Evolutionary conservation across 345 rosid genomes (phyloP).

Genomic region (Atalantia buxifolia): DNA sequence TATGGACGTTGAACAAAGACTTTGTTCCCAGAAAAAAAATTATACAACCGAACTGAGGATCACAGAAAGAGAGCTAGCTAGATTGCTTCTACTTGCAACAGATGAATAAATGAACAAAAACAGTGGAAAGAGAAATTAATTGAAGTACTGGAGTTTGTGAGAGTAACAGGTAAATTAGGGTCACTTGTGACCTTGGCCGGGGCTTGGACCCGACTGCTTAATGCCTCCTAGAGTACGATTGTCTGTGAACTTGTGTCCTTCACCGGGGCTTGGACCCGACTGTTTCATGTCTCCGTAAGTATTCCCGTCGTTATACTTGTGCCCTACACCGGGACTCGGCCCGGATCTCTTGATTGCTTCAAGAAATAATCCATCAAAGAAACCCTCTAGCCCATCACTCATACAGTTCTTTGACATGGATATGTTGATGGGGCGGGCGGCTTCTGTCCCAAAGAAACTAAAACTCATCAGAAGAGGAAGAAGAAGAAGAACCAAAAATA

Average conservation of each 20-base stretch:
- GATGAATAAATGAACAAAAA: background rate
- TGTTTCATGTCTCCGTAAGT: slow-evolving; percentile 30
- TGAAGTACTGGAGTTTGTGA: background rate
- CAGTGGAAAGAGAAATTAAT: background rate
- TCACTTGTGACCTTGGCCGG: slow-evolving; percentile 14
- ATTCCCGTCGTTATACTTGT: slow-evolving; percentile 19
- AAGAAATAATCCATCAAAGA: slow-evolving; percentile 38
- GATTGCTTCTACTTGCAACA: background rate
- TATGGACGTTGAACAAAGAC: background rate
- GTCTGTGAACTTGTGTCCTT: slow-evolving; percentile 1
- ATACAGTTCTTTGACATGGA: slow-evolving; percentile 9
- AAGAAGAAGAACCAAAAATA: slow-evolving; percentile 21
- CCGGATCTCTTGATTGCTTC: slow-evolving; percentile 46
- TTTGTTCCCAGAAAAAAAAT: background rate
- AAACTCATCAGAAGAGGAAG: slow-evolving; percentile 16
- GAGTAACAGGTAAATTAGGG: background rate
- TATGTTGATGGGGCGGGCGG: slow-evolving; percentile 40
- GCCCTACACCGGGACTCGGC: slow-evolving; percentile 35
- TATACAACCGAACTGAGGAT: background rate
- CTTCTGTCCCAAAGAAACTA: slow-evolving; percentile 24
- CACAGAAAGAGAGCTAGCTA: no score
- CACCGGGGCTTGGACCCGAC: slow-evolving; percentile 34
- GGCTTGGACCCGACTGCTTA: slow-evolving; percentile 21
- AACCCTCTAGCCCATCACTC: slow-evolving; percentile 17
- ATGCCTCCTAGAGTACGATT: background rate